These are phyloP conservation scores for Neofusicoccum parvum DNA, from an alignment of 2,329 filamentous ascomycete species.

Conservation along the genomic window DNA sequence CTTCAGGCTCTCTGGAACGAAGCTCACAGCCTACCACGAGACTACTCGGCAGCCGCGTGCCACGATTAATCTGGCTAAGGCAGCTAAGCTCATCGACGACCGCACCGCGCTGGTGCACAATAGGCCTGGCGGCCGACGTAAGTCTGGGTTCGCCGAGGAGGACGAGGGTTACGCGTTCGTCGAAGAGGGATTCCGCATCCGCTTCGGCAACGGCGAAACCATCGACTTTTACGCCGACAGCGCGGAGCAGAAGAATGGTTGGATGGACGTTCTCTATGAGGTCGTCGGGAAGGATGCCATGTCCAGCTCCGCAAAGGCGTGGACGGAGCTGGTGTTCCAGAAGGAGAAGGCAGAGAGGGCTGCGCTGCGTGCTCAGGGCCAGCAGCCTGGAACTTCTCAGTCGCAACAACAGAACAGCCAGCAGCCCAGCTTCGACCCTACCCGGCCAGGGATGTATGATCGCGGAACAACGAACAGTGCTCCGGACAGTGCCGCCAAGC, in stretches of 20 bases:
- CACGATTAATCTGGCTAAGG: constrained; percentile 94
- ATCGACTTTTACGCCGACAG: constrained; percentile 98
- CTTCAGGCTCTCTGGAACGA: constrained; percentile 89
- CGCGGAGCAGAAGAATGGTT: constrained; percentile 82
- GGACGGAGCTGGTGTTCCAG: constrained; percentile 63
- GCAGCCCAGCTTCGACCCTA: constrained; percentile 29
- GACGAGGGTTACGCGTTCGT: constrained; percentile 99
- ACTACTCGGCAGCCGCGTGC: constrained; percentile 91
- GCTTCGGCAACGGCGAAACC: constrained; percentile 96
- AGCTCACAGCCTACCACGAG: constrained; percentile 95
- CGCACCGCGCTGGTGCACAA: constrained; percentile 79
- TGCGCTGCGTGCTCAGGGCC: constrained; percentile 26
- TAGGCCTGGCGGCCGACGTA: constrained; percentile 76
- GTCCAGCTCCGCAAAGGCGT: constrained; percentile 53
- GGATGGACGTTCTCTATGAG: constrained; percentile 88
- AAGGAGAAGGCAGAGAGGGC: constrained; percentile 41
- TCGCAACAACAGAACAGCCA: constrained; percentile 30
- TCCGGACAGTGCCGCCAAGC: neutral
- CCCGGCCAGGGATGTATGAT: constrained; percentile 23
- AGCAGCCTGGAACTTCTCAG: constrained; percentile 27
- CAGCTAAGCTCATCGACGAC: constrained; percentile 91
- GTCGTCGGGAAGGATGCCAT: constrained; percentile 59
- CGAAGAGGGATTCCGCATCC: constrained; percentile 97
- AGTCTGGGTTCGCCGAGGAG: constrained; percentile 95
- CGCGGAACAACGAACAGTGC: constrained; percentile 29